Evolutionary conservation across 768 basidiomycete species (phyloP), one percentile per base, ranked within the genome.

Genomic region (Tulasnella sp.): DNA sequence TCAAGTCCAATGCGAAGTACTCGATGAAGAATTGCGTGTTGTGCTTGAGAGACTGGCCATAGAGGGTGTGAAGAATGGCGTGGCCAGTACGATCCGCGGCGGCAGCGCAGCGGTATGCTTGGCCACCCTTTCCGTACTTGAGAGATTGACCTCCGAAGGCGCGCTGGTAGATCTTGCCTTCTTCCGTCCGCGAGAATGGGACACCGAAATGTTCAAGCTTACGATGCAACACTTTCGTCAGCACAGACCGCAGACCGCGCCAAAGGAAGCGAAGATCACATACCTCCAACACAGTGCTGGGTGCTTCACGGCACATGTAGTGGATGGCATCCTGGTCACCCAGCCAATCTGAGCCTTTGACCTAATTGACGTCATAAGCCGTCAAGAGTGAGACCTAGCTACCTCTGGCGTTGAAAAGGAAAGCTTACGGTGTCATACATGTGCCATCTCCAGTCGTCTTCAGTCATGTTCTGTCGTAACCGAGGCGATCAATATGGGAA

Each of bases 21-120:
- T 99, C 97, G 81, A 99, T 98, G 85, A 99, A 99, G 83, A 98
- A 99, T 83, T 98, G 96, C 80, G 97, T 98, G 85, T 98, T 90
- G 85, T 99, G 97, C 73, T 94, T 90, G 74, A 99, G 88, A 73
- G 96, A 98, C 84, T 99, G 97, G 76, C 97, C 97, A 78, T 99
- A 99, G 71, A 99, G 92, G 9, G 96, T 98, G 85, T 99, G 97
- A 59, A 99, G 88, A 78, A 99, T 88, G 26, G 97, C 97, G 78
- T 99, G 97, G 34, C 97, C 97, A 7, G 97, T 99, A 80, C 97
- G 92, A 81, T 99, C 97, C 71, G 97, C 97, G 5, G 96, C 96
- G 70, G 97, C 95, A 67, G 97, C 97, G 79, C 96, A 98, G 75
- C 97, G 93, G 81, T 99, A 98, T 34, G 97, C 97, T 80, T 99